These are phyloP conservation scores for Amanita exitialis DNA, from an alignment of 768 basidiomycete genomes.

Conservation along the genomic window DNA sequence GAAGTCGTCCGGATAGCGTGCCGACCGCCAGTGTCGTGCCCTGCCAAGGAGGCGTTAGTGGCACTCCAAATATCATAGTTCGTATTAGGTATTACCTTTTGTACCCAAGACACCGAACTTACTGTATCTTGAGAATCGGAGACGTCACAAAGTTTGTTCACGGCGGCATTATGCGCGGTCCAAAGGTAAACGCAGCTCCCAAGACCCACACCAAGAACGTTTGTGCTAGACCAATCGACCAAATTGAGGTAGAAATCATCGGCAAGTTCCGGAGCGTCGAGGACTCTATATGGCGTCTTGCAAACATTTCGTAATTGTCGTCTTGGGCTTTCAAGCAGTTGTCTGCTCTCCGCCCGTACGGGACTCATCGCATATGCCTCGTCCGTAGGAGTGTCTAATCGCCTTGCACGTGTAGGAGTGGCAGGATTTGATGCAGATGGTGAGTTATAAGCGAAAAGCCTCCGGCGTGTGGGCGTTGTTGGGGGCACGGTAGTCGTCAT, in stretches of 20 bases:
- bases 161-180: constrained; percentile 89
- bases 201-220: constrained; percentile 89
- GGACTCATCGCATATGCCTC: constrained; percentile 88
- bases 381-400: constrained; percentile 77
- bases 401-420: constrained; percentile 34
- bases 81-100: constrained; percentile 30
- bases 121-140: constrained; percentile 57
- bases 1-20: constrained; percentile 78
- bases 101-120: constrained; percentile 90
- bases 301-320: constrained; percentile 74
- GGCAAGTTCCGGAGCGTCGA: constrained; percentile 94
- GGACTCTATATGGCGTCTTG: constrained; percentile 93
- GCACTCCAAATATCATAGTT: neutral
- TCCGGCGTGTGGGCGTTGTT: constrained; percentile 43
- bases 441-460: constrained; percentile 61
- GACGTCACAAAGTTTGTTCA: constrained; percentile 87
- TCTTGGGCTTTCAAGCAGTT: constrained; percentile 76
- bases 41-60: constrained; percentile 15
- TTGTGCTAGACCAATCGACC: constrained; percentile 95
- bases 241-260: constrained; percentile 99
- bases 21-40: constrained; percentile 90
- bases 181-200: constrained; percentile 92
- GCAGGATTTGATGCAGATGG: constrained; percentile 49
- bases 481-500: constrained; percentile 23
- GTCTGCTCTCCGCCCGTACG: constrained; percentile 73